Evolutionary conservation across 2,329 filamentous ascomycete genomes (phyloP), one percentile per base, ranked within the genome.

Genomic region (Diaporthe citriasiana): DNA sequence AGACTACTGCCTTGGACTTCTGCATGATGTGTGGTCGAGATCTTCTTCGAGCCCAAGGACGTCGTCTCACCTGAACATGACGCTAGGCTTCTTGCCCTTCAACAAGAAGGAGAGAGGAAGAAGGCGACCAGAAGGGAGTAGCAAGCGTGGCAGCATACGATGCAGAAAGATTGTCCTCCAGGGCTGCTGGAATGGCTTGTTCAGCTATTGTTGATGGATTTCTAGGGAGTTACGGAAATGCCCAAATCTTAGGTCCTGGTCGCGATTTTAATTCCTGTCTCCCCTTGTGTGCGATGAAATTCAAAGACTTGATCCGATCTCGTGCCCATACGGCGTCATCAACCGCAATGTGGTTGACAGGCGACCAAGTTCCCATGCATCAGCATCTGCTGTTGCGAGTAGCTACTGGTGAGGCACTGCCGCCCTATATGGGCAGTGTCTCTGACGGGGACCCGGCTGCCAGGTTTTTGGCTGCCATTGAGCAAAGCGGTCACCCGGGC

Each of bases 201-300:
- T 66, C 45, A 25, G n/a, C 22, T 66, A n/a, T 38, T 4, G 35
- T 30, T 38, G 30, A 35, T 51, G 22, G 42, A 51, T 51, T 66
- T 40, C 63, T 66, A 66, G 63, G 63, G 51, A 50, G 13, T n/a
- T n/a, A 38, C 42, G 42, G 42, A 27, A 27, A 50, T 50, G 59
- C 59, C 19, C 19, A n/a, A 65, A 22, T 25, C 15, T 19, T 35
- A 25, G 30, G 12, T 50, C 42, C 17, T 30, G 50, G 30, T 27
- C 30, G 38, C 50, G 45, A 27, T 50, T 38, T n/a, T 0, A 38
- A 3, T 5, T 8, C 30, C 27, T 51, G n/a, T 25, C 8, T 25
- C n/a, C 30, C 13, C 22, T n/a, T n/a, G 7, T 35, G 42, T 25
- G 22, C 27, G 4, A 13, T 51, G 33, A 45, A 51, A 6, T 30